Conservation (phyloP, 1,284 basidiomycete species). For the Erythrobasidium hasegawianum region DNA sequence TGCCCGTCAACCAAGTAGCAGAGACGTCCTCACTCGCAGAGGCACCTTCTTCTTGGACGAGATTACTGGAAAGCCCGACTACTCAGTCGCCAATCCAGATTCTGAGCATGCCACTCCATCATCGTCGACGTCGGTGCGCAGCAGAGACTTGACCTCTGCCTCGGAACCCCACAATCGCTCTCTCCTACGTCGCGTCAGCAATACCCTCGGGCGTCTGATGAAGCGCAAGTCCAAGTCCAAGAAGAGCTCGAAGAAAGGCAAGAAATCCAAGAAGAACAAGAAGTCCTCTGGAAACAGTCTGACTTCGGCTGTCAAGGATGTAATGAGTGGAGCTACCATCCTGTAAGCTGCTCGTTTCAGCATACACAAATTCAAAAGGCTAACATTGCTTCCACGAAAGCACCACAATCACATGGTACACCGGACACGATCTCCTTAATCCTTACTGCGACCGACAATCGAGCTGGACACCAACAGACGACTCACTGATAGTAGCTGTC, state of each 20-base stretch:
- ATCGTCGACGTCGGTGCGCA: neutral
- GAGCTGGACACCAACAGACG: slow-evolving; percentile 44
- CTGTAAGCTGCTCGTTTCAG: slow-evolving; percentile 25
- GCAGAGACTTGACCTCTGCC: neutral
- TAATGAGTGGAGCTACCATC: slow-evolving; percentile 33
- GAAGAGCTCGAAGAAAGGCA: slow-evolving; percentile 4
- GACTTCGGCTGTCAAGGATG: neutral
- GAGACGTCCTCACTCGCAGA: neutral
- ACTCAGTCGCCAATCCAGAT: neutral
- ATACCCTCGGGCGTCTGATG: slow-evolving; percentile 12
- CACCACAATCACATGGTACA: slow-evolving; percentile 43
- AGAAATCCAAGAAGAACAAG: slow-evolving; percentile 25
- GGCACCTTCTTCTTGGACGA: neutral
- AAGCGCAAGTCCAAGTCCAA: slow-evolving; percentile 13
- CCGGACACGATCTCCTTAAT: slow-evolving; percentile 39
- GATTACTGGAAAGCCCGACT: neutral
- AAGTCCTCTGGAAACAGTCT: slow-evolving; percentile 7
- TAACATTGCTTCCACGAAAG: neutral
- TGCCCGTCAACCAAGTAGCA: neutral
- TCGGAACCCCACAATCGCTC: neutral
- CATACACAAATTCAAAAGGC: neutral
- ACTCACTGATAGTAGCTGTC: slow-evolving; percentile 42
- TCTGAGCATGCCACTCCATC: neutral
- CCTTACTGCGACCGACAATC: slow-evolving; percentile 42
- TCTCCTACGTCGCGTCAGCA: neutral